These are phyloP conservation scores for Aegilops speltoides DNA, from an alignment of 176 grass and related monocot species.

Conservation along the genomic window DNA sequence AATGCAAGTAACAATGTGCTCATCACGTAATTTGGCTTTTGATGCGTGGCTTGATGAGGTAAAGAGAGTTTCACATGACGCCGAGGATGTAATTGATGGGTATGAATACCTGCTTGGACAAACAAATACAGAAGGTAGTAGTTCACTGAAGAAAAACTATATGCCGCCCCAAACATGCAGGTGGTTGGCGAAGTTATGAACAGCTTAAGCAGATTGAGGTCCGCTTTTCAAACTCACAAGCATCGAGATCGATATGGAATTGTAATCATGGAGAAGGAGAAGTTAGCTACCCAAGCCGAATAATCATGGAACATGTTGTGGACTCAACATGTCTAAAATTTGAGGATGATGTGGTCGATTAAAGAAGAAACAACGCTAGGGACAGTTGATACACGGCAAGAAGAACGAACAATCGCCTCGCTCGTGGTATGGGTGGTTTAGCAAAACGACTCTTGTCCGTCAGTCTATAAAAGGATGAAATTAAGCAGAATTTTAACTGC, in stretches of 20 bases:
- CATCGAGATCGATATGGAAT: neutral
- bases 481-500: neutral
- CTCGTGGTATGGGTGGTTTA: constrained; percentile 3
- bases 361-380: neutral
- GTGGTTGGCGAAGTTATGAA: neutral
- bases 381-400: neutral
- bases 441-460: constrained; percentile 22
- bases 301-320: no score
- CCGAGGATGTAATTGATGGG: neutral
- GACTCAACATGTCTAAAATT: neutral
- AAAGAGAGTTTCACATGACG: neutral
- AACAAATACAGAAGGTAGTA: neutral
- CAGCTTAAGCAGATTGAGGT: neutral
- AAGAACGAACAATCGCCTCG: neutral
- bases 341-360: neutral
- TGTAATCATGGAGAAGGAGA: neutral
- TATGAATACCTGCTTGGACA: neutral
- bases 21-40: neutral
- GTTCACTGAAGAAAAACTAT: neutral
- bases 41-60: constrained; percentile 3
- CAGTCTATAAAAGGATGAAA: constrained; percentile 11
- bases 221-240: neutral
- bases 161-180: neutral
- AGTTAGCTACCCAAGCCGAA: neutral
- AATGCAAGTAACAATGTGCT: neutral